Conservation (phyloP, 495 filamentous ascomycete genomes). For the Penicillium bialowiezense region DNA sequence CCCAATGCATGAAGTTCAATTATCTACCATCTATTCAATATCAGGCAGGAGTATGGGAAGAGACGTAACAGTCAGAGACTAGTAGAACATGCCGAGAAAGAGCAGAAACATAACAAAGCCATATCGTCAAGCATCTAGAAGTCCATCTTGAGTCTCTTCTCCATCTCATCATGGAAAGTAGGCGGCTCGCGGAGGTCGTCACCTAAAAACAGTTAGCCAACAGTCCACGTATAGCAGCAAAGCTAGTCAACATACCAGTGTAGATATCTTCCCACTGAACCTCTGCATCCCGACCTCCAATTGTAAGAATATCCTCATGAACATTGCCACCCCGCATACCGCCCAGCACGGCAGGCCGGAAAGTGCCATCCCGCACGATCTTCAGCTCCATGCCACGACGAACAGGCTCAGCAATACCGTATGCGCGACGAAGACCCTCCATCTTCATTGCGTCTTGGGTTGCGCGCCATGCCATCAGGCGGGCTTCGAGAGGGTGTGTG, state of each 20-base stretch:
- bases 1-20: constrained; percentile 1
- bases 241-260: constrained; percentile 37
- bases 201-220: constrained; percentile 43
- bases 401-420: constrained; percentile 91
- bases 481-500: constrained; percentile 86
- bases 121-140: constrained; percentile 42
- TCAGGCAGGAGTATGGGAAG: constrained; percentile 7
- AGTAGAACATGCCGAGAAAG: constrained; percentile 22
- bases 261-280: constrained; percentile 93
- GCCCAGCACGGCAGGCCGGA: constrained; percentile 47
- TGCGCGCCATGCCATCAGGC: constrained; percentile 76
- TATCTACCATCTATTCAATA: constrained; percentile 22
- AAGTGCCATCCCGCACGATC: constrained; percentile 64
- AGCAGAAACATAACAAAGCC: constrained; percentile 14
- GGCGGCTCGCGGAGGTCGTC: constrained; percentile 58
- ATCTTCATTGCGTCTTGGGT: constrained; percentile 87
- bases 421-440: constrained; percentile 78
- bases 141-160: constrained; percentile 77
- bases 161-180: constrained; percentile 88
- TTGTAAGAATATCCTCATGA: constrained; percentile 74
- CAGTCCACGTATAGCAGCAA: not conserved
- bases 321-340: constrained; percentile 43
- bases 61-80: constrained; percentile 13
- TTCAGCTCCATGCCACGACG: constrained; percentile 93
- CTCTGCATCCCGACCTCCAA: constrained; percentile 66